Conservation (phyloP, 176 grass and related monocot genomes). For the Raddia distichophylla region DNA sequence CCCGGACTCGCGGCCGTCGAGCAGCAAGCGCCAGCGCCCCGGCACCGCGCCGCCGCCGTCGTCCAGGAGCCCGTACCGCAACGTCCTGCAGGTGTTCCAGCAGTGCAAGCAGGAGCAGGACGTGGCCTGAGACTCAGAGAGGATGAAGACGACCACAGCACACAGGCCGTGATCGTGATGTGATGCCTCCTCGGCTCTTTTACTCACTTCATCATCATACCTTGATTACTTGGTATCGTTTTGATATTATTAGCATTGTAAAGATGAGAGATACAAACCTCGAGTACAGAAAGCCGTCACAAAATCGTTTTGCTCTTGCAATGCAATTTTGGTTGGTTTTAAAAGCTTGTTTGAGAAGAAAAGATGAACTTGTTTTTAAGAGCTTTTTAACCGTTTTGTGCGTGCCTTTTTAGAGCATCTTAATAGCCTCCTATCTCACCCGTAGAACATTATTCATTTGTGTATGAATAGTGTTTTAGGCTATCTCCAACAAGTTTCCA, state of each 20-base stretch:
- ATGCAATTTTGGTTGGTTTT: not conserved
- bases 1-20: constrained; percentile 46
- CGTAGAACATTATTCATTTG: too few species aligned
- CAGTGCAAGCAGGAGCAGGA: constrained; percentile 64
- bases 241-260: constrained; percentile 22
- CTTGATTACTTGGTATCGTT: not conserved
- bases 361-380: too few species aligned
- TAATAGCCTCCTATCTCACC: too few species aligned
- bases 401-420: too few species aligned
- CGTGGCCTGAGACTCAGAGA: not conserved
- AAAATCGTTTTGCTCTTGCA: not conserved
- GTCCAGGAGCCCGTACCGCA: constrained; percentile 51
- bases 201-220: not conserved
- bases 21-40: constrained; percentile 58
- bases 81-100: constrained; percentile 64
- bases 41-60: constrained; percentile 36
- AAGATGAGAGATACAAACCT: constrained; percentile 31
- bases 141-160: not conserved
- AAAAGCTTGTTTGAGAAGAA: too few species aligned
- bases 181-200: not conserved
- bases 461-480: too few species aligned
- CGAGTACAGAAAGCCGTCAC: constrained; percentile 12
- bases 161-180: constrained; percentile 31
- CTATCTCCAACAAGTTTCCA: too few species aligned
- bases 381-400: too few species aligned